These are phyloP conservation scores for Santalum album DNA, from an alignment of 164 flowering plant species.

Conservation along the genomic window DNA sequence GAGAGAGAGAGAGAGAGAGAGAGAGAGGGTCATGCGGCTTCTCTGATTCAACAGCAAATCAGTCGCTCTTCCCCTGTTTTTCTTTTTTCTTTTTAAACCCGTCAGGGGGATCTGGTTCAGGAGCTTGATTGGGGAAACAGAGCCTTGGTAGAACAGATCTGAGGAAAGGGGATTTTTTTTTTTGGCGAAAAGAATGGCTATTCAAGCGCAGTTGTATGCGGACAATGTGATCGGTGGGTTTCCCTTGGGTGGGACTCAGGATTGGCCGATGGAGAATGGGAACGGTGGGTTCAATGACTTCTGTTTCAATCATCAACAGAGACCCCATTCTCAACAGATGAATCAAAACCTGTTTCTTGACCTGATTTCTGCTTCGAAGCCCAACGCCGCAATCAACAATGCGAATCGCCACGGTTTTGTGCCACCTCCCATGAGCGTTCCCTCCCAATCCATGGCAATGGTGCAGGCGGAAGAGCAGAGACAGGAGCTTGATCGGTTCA, in stretches of 20 bases:
- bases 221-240: constrained; percentile 24
- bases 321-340: constrained; percentile 12
- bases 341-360: constrained; percentile 2
- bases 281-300: constrained; percentile 13
- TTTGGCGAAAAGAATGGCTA: too few relatives aligned
- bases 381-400: constrained; percentile 1
- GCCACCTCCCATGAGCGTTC: constrained; percentile 1
- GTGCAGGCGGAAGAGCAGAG: constrained; percentile 28
- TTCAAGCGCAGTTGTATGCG: constrained; percentile 43
- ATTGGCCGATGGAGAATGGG: constrained; percentile 10
- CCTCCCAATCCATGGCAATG: constrained; percentile 7
- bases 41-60: constrained; percentile 1
- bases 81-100: too few relatives aligned
- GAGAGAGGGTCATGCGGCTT: not conserved
- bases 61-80: too few relatives aligned
- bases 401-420: too few relatives aligned
- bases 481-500: constrained; percentile 29
- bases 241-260: constrained; percentile 16
- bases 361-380: constrained; percentile 3
- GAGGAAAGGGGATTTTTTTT: too few relatives aligned
- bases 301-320: constrained; percentile 14
- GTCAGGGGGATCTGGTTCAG: too few relatives aligned
- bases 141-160: too few relatives aligned
- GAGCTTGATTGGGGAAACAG: too few relatives aligned
- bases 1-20: not conserved